Evolutionary conservation across 1,284 basidiomycete genomes (phyloP).

Genomic region (Cerrena zonata): DNA sequence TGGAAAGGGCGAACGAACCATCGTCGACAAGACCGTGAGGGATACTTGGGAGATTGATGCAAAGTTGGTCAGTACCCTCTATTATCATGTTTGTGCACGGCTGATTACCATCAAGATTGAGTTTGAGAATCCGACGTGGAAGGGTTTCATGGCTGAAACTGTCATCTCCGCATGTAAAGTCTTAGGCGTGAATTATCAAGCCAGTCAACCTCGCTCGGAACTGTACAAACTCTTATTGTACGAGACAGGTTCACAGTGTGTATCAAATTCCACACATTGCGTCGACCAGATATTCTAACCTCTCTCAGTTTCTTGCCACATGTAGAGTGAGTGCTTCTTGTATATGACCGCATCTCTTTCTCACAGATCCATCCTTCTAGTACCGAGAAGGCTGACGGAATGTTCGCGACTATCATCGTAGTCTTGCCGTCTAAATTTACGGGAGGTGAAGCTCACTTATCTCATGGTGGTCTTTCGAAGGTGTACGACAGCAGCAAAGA

Average conservation of each 20-base stretch:
- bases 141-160: background rate
- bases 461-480: slow-evolving; percentile 28
- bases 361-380: background rate
- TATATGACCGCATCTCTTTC: background rate
- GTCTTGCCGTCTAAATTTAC: slow-evolving; percentile 38
- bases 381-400: slow-evolving; percentile 33
- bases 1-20: slow-evolving; percentile 19
- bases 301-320: slow-evolving; percentile 28
- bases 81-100: background rate
- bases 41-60: slow-evolving; percentile 24
- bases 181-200: slow-evolving; percentile 5
- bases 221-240: slow-evolving; percentile 40
- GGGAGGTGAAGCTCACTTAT: slow-evolving; percentile 36
- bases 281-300: too few relatives aligned
- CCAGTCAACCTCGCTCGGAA: slow-evolving; percentile 27
- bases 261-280: slow-evolving; percentile 5
- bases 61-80: slow-evolving; percentile 8
- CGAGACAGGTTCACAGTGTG: slow-evolving; percentile 40
- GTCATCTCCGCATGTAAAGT: slow-evolving; percentile 23
- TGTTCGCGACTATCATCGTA: slow-evolving; percentile 42
- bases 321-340: slow-evolving; percentile 26
- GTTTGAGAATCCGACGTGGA: slow-evolving; percentile 8
- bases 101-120: background rate
- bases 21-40: slow-evolving; percentile 21
- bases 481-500: slow-evolving; percentile 28